Evolutionary conservation across 208 protist species (phyloP), one percentile per base, ranked within the genome.

Genomic region (Crithidia thermophila): DNA sequence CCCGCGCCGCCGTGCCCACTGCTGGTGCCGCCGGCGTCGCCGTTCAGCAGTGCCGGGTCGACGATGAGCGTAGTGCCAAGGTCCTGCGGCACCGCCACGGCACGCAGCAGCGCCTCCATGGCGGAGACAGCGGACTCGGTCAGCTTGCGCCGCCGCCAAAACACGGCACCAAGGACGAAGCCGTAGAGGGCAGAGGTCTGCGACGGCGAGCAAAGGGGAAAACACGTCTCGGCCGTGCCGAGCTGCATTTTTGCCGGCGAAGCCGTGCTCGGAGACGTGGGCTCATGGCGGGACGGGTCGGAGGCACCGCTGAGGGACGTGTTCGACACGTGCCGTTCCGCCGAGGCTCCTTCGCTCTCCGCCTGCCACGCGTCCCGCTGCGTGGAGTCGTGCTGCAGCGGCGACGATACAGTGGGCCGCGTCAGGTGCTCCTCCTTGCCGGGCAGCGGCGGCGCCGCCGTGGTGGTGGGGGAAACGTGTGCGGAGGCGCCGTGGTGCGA

Each of bases 91-190:
- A 81, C 55, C 25, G 42, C 49, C 33, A 57, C 37, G 13, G 59
- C 60, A 9, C 71, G 75, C 68, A 90, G 61, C 45, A 93, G 53
- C 36, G 72, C 47, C 62, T 84, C 75, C 46, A 90, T 40, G 13
- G 76, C 68, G 37, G 72, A 63, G 16, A 90, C 40, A 5, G 70
- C 68, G 0, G 36, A 37, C 33, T 84, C 82, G 7, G 72, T 67
- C 18, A 88, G 62, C 71, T 85, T 88, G 37, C 50, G 77, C 49
- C 84, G 85, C 59, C 77, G 81, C 56, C 77, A 75, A 61, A 81
- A 83, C 21, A 88, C 66, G 18, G 72, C 62, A 43, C 79, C 81
- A 16, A 93, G 72, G 25, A 93, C 53, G 30, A 66, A 71, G 33
- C 79, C 65, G 67, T 80, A 81, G n/a, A 77, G 20, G 33, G 31